Conservation (phyloP, 352 stramenopile species). For the Phytophthora ramorum region DNA sequence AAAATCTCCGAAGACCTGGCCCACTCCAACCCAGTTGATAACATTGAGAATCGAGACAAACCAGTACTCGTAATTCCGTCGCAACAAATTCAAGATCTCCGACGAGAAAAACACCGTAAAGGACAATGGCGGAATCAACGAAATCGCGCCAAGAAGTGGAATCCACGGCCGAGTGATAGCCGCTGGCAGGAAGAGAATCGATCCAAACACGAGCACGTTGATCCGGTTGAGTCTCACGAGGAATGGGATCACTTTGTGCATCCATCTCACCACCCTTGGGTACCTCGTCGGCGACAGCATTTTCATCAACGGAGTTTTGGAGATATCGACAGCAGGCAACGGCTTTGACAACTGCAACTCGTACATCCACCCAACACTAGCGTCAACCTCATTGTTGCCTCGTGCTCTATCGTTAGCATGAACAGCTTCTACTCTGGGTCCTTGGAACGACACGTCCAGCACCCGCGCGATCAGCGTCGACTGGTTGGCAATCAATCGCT, state of each 20-base stretch:
- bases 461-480: not conserved
- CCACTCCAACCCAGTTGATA: slow-evolving; percentile 36
- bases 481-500: too few relatives aligned
- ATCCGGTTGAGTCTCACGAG: slow-evolving; percentile 19
- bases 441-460: slow-evolving; percentile 7
- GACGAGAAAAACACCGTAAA: slow-evolving; percentile 35
- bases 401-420: not conserved
- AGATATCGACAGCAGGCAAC: slow-evolving; percentile 16
- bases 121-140: slow-evolving; percentile 9
- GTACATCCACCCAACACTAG: slow-evolving; percentile 9
- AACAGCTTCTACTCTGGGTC: slow-evolving; percentile 2
- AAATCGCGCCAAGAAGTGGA: slow-evolving; percentile 11
- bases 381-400: not conserved
- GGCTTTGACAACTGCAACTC: slow-evolving; percentile 17
- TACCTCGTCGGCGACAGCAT: slow-evolving; percentile 3
- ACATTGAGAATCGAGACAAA: slow-evolving; percentile 42
- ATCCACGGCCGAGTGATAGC: slow-evolving; percentile 4
- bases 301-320: slow-evolving; percentile 13
- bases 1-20: slow-evolving; percentile 29
- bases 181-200: slow-evolving; percentile 23
- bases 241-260: slow-evolving; percentile 16
- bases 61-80: slow-evolving; percentile 35
- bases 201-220: slow-evolving; percentile 20
- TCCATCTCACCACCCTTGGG: not conserved
- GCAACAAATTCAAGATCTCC: slow-evolving; percentile 27